Conservation (phyloP, 257 asterid species). For the Apocynum venetum region DNA sequence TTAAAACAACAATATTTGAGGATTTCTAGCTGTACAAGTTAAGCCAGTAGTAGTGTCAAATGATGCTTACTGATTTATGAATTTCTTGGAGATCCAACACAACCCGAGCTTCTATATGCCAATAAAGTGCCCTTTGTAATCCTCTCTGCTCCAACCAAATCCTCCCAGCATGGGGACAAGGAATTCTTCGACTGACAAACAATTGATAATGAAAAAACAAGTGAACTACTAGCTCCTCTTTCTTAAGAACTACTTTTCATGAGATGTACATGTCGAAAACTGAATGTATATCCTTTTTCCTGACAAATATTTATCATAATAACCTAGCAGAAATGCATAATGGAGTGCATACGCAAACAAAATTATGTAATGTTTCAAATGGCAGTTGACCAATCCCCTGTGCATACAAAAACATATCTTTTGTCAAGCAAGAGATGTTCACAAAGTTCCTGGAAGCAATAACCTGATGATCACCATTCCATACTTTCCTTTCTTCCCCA, state of each 20-base stretch:
- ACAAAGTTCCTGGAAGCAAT: not conserved
- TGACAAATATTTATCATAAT: not conserved
- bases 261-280: not conserved
- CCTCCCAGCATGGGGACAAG: constrained; percentile 88
- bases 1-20: not conserved
- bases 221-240: not conserved
- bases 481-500: not conserved
- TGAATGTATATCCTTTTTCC: not conserved
- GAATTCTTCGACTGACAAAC: constrained; percentile 66
- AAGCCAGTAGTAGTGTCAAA: not conserved
- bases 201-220: not conserved
- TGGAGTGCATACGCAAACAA: not conserved
- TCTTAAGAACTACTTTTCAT: not conserved
- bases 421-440: too few relatives aligned
- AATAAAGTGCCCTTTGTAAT: constrained; percentile 81
- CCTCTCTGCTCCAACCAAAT: constrained; percentile 99
- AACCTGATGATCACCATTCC: not conserved
- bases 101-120: constrained; percentile 97
- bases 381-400: not conserved
- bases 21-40: not conserved
- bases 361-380: not conserved
- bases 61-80: constrained; percentile 51
- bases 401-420: not conserved
- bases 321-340: not conserved
- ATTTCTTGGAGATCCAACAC: constrained; percentile 91